Evolutionary conservation across 352 stramenopile species (phyloP), one percentile per base, ranked within the genome.

Genomic region (Phytophthora litchii): DNA sequence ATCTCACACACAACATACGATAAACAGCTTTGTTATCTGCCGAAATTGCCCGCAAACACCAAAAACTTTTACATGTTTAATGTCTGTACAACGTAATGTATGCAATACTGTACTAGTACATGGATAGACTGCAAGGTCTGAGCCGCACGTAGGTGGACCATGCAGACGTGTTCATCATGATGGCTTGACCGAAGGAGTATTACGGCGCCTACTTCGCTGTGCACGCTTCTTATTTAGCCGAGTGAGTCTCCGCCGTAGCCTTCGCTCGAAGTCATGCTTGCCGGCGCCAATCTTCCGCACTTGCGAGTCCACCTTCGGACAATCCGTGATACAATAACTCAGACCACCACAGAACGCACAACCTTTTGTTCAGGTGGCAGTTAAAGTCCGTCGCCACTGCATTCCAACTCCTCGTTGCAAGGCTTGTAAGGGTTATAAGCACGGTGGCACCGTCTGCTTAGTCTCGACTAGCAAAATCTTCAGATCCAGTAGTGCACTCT

Each of bases 341-440:
- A 99, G 79, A 54, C 97, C 97, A 60, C 97, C 97, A 73, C 97
- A 99, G 73, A 99, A 99, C 1, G 96, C 97, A 85, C 97, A 99
- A 42, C 95, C 96, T 51, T 96, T 96, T 14, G 94, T 81, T 53
- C 71, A 93, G 54, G 83, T 97, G 49, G 68, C 86, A 61, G 83
- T 93, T 49, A 73, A 25, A 76, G 67, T 7, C 58, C 67, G n/a
- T 66, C 60, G n/a, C 72, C 58, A 23, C 65, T 67, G 8, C 81
- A 76, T 23, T 87, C 64, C 50, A 94, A 67, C 23, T 98, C 95
- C 49, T 96, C 86, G 61, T 93, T n/a, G n/a, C n/a, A n/a, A n/a
- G n/a, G n/a, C n/a, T n/a, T n/a, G n/a, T n/a, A n/a, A n/a, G n/a
- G n/a, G n/a, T n/a, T n/a, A n/a, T 92, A 16, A 99, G 84, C 31